These are phyloP conservation scores for Russula sp. DNA, from an alignment of 768 basidiomycete genomes.

Conservation along the genomic window DNA sequence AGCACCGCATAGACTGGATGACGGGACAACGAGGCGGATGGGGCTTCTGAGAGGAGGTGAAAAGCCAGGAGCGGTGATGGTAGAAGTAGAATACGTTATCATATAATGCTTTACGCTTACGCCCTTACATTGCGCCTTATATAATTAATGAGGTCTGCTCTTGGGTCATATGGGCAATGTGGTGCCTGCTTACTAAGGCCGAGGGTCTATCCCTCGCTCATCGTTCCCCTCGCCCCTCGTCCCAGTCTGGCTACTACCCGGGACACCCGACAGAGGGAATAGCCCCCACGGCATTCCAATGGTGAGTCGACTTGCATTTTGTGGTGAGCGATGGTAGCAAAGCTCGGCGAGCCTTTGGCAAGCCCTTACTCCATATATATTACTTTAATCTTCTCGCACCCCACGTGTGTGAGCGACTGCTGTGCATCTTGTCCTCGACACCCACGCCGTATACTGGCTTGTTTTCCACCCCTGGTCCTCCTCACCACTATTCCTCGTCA, in stretches of 20 bases:
- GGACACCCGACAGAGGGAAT: background rate
- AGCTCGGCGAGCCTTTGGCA: background rate
- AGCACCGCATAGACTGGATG: slow-evolving; percentile 15
- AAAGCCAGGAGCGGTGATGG: background rate
- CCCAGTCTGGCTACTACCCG: background rate
- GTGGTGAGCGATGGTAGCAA: background rate
- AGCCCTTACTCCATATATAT: background rate
- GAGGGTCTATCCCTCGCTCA: background rate
- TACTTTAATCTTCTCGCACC: background rate
- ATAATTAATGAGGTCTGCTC: background rate
- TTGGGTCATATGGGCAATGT: background rate
- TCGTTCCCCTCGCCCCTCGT: too few species aligned
- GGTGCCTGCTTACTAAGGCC: background rate
- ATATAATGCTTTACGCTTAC: background rate
- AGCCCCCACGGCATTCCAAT: background rate
- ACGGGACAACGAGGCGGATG: slow-evolving; percentile 16
- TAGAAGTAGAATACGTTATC: background rate
- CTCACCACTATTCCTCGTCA: slow-evolving; percentile 1
- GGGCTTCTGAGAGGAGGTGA: slow-evolving; percentile 1
- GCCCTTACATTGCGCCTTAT: background rate
- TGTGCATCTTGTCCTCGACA: background rate
- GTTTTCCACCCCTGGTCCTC: background rate
- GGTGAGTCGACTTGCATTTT: background rate
- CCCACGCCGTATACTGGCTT: background rate
- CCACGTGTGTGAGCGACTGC: slow-evolving; percentile 7